These are phyloP conservation scores for Nephromyces sp. DNA, from an alignment of 169 alveolate species.

Conservation along the genomic window DNA sequence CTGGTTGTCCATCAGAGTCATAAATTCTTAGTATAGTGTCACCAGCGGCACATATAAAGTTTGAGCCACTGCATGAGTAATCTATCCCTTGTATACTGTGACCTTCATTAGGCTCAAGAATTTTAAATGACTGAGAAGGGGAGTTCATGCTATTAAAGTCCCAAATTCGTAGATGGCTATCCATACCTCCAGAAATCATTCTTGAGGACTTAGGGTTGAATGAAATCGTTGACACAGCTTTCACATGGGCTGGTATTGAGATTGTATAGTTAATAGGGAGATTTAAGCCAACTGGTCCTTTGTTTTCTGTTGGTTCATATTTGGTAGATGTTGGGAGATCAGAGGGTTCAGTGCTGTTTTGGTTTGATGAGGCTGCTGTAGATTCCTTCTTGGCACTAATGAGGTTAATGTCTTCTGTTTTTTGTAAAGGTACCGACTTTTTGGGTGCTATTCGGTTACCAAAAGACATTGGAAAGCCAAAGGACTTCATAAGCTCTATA, in stretches of 20 bases:
- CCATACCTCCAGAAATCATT: slow-evolving; percentile 38
- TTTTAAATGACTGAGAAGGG: slow-evolving; percentile 22
- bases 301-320: no score
- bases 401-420: no score
- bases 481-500: no score
- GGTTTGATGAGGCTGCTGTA: no score
- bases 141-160: slow-evolving; percentile 50
- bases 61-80: background rate
- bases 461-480: background rate
- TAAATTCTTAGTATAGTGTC: slow-evolving; percentile 1
- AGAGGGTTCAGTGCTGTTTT: no score
- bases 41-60: slow-evolving; percentile 8
- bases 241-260: slow-evolving; percentile 24
- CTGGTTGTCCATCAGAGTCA: background rate
- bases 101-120: slow-evolving; percentile 54
- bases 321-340: no score
- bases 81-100: slow-evolving; percentile 33
- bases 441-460: no score
- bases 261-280: slow-evolving; percentile 33
- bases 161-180: slow-evolving; percentile 39
- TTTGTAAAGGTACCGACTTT: no score
- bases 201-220: slow-evolving; percentile 29
- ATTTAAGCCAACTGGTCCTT: no score
- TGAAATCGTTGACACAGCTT: slow-evolving; percentile 26
- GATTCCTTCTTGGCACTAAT: no score